Evolutionary conservation across 192 early-diverging fungal genomes (phyloP).

Genomic region (Coemansia sp.): DNA sequence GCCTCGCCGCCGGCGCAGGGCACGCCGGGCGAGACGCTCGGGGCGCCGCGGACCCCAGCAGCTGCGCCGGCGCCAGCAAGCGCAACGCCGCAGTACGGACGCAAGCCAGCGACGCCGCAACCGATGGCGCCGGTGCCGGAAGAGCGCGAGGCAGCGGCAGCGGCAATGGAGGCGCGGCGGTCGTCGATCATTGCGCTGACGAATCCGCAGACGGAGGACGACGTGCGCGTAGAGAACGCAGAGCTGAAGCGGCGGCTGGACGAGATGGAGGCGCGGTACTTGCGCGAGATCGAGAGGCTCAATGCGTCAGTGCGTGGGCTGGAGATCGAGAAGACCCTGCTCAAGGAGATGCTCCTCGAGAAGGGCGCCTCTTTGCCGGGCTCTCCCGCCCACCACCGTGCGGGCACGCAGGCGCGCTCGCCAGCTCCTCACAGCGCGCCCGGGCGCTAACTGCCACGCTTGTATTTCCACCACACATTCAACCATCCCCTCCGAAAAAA

Average conservation of each 20-base stretch:
- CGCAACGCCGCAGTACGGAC: neutral
- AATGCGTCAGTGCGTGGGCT: constrained; percentile 31
- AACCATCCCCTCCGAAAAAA: neutral
- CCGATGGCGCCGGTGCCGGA: constrained; percentile 34
- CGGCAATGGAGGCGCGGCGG: constrained; percentile 31
- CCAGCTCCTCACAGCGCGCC: neutral
- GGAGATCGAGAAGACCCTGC: constrained; percentile 50
- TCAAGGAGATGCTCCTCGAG: constrained; percentile 42
- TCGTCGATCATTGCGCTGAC: constrained; percentile 53
- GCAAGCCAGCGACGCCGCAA: constrained; percentile 7
- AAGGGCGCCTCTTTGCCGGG: constrained; percentile 17
- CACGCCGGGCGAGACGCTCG: neutral
- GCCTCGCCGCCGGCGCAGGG: constrained; percentile 27
- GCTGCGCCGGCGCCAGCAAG: constrained; percentile 1
- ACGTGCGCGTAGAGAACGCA: constrained; percentile 38
- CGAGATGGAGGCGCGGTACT: constrained; percentile 45
- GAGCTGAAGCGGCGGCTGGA: constrained; percentile 45
- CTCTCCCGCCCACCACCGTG: constrained; percentile 6
- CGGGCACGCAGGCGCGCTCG: neutral
- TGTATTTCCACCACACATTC: neutral
- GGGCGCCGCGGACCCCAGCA: neutral
- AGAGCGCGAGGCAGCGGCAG: constrained; percentile 13
- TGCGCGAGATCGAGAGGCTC: constrained; percentile 33
- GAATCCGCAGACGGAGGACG: constrained; percentile 39
- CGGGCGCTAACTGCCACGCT: constrained; percentile 2